Conservation (phyloP, 441 rosid species). For the Mallotus japonicus region DNA sequence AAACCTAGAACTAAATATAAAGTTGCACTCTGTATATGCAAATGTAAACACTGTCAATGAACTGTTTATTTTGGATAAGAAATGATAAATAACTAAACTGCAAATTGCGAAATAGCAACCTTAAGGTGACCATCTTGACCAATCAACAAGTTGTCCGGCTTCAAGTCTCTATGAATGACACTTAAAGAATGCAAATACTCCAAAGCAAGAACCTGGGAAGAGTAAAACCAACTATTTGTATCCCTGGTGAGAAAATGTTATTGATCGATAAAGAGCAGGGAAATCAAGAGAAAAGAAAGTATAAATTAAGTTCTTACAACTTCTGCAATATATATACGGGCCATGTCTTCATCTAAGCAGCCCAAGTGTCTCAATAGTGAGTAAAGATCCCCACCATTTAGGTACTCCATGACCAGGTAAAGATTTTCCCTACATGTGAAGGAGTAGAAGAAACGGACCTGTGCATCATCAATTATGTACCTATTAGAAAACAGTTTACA, state of each 20-base stretch:
- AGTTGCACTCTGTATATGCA: not conserved
- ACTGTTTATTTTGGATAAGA: not conserved
- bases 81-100: not conserved
- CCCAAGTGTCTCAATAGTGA: constrained; percentile 88
- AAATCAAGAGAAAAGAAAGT: constrained; percentile 5
- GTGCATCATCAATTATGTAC: constrained; percentile 36
- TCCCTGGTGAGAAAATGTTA: constrained; percentile 35
- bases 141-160: constrained; percentile 98
- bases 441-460: constrained; percentile 98
- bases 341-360: constrained; percentile 96
- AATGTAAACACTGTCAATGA: not conserved
- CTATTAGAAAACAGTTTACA: constrained; percentile 34
- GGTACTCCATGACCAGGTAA: constrained; percentile 96
- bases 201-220: constrained; percentile 93
- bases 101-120: constrained; percentile 45
- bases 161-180: constrained; percentile 95
- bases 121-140: constrained; percentile 98
- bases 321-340: constrained; percentile 90
- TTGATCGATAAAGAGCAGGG: not conserved
- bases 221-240: constrained; percentile 36
- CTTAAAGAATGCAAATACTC: constrained; percentile 94
- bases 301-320: constrained; percentile 58
- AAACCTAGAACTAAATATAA: not conserved
- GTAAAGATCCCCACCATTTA: constrained; percentile 97
- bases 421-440: constrained; percentile 98